phyloP scores from a whole-genome alignment of 345 rosid species.

The Eutrema heterophyllum region DNA sequence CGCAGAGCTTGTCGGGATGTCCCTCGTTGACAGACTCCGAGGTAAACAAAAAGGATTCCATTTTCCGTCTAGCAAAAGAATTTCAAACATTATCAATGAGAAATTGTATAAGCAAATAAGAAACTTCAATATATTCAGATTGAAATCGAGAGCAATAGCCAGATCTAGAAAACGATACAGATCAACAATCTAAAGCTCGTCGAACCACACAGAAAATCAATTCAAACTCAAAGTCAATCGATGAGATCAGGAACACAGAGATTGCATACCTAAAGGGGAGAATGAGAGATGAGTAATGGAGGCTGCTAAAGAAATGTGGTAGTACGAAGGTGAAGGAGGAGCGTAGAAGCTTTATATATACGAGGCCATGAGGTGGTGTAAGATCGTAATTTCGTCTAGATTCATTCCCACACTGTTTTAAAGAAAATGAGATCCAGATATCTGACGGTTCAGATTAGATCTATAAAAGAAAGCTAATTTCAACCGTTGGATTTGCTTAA shows the following conservation, averaged over 20 bases:
- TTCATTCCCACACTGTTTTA: constrained; percentile 18
- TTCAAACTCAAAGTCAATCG: neutral
- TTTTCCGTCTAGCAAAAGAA: constrained; percentile 10
- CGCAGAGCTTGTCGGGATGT: constrained; percentile 77
- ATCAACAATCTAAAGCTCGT: neutral
- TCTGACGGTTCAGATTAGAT: constrained; percentile 24
- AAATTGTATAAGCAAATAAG: too few species aligned
- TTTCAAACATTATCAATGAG: neutral
- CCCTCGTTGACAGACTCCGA: constrained; percentile 80
- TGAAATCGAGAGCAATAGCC: neutral
- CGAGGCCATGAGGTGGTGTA: neutral
- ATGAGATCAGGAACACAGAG: neutral
- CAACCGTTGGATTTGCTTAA: constrained; percentile 20
- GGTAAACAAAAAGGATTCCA: constrained; percentile 70
- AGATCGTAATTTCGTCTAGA: constrained; percentile 29
- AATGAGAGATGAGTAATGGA: neutral
- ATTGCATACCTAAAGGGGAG: constrained; percentile 14
- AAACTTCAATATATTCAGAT: neutral
- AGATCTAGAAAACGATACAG: neutral
- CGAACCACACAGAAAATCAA: neutral
- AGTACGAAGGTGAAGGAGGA: constrained; percentile 16
- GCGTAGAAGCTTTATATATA: constrained; percentile 17
- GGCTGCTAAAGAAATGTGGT: neutral
- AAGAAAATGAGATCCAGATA: constrained; percentile 18
- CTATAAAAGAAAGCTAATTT: neutral